These are phyloP conservation scores for Hawksworthiomyces lignivorus DNA, from an alignment of 2,329 filamentous ascomycete species.

Conservation along the genomic window DNA sequence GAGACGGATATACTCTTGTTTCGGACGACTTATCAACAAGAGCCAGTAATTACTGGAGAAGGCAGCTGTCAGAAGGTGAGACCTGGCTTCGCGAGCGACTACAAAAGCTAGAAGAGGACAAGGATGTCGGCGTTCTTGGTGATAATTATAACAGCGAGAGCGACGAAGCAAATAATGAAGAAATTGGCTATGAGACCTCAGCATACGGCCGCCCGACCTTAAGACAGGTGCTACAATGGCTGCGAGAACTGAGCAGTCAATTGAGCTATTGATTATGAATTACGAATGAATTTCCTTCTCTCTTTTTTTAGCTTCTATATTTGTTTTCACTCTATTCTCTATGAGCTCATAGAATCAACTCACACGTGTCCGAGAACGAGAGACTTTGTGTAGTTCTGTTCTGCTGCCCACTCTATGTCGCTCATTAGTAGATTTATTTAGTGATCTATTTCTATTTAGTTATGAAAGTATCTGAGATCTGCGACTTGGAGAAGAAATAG, in stretches of 20 bases:
- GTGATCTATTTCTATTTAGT: too few species aligned
- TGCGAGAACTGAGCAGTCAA: neutral
- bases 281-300: too few species aligned
- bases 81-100: conserved; percentile 5
- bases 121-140: neutral
- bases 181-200: neutral
- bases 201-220: conserved; percentile 5
- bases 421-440: too few species aligned
- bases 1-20: conserved; percentile 1
- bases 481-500: too few species aligned
- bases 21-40: conserved; percentile 1
- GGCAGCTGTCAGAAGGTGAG: conserved; percentile 1
- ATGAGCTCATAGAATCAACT: too few species aligned
- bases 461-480: too few species aligned
- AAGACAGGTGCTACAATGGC: neutral
- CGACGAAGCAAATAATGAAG: neutral
- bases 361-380: too few species aligned
- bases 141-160: neutral
- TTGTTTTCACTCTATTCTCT: too few species aligned
- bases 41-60: conserved; percentile 5
- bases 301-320: too few species aligned
- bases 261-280: too few species aligned
- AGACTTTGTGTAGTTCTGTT: too few species aligned
- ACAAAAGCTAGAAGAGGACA: neutral
- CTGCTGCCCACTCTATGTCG: too few species aligned